phyloP scores from a whole-genome alignment of 192 early-diverging fungal species.

The Coemansia sp. region DNA sequence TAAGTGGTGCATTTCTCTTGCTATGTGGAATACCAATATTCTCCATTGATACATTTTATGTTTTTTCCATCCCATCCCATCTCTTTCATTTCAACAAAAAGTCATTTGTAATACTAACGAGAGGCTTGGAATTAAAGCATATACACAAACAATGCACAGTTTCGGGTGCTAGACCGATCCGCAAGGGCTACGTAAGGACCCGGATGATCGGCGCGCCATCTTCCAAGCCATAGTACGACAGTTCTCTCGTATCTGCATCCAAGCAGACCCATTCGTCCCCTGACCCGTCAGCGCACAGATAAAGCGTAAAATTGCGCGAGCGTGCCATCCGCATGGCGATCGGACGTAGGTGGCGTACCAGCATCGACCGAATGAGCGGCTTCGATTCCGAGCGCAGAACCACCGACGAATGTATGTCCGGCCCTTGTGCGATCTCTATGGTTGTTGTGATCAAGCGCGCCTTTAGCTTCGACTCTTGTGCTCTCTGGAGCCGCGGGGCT shows the following conservation, averaged over 20 bases:
- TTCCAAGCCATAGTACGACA: slow-evolving; percentile 40
- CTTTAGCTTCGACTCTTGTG: slow-evolving; percentile 9
- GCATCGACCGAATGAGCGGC: slow-evolving; percentile 33
- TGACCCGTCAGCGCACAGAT: slow-evolving; percentile 2
- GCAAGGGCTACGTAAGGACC: slow-evolving; percentile 1
- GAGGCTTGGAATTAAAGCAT: too few relatives aligned
- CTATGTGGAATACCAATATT: too few relatives aligned
- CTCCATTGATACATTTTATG: too few relatives aligned
- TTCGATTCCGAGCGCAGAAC: neutral
- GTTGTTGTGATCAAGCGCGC: slow-evolving; percentile 7
- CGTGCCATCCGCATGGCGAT: slow-evolving; percentile 27
- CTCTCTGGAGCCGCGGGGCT: neutral
- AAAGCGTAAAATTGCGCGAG: slow-evolving; percentile 7
- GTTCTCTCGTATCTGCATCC: slow-evolving; percentile 26
- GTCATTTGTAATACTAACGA: neutral
- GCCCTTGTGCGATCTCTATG: slow-evolving; percentile 9
- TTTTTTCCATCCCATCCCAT: slow-evolving; percentile 1
- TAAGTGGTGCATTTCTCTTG: too few relatives aligned
- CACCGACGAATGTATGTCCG: neutral
- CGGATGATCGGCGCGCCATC: slow-evolving; percentile 21
- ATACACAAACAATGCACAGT: too few relatives aligned
- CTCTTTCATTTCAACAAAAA: neutral
- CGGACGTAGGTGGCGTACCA: slow-evolving; percentile 38
- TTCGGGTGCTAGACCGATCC: too few relatives aligned
- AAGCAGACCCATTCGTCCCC: slow-evolving; percentile 12